These are phyloP conservation scores for Penicillium sp. DNA, from an alignment of 2,329 filamentous ascomycete species.

Conservation along the genomic window DNA sequence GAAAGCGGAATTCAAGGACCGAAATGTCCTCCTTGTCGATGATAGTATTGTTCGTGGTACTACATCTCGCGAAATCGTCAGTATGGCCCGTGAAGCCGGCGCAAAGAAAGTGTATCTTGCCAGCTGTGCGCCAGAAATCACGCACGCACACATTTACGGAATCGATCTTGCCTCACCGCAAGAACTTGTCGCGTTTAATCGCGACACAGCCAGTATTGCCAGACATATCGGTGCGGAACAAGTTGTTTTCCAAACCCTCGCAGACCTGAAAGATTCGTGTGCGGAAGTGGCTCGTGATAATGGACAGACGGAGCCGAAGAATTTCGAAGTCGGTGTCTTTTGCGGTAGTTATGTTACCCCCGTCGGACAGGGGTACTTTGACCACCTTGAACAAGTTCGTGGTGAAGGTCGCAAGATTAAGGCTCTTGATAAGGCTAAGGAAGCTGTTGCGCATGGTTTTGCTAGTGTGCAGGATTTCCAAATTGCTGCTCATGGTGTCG, in stretches of 20 bases:
- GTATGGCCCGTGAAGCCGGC: slow-evolving; percentile 82
- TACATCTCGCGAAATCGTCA: slow-evolving; percentile 76
- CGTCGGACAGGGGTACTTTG: slow-evolving; percentile 79
- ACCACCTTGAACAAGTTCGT: slow-evolving; percentile 73
- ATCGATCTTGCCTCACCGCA: slow-evolving; percentile 74
- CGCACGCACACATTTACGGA: slow-evolving; percentile 84
- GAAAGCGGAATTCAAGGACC: slow-evolving; percentile 78
- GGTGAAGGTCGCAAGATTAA: slow-evolving; percentile 72
- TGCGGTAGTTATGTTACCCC: slow-evolving; percentile 84
- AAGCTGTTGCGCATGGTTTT: slow-evolving; percentile 66
- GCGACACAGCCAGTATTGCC: slow-evolving; percentile 65
- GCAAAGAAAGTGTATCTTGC: slow-evolving; percentile 83
- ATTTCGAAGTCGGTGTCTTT: slow-evolving; percentile 92
- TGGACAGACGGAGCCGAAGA: slow-evolving; percentile 57
- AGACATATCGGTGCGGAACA: slow-evolving; percentile 73
- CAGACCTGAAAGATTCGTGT: slow-evolving; percentile 80
- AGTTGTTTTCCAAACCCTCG: slow-evolving; percentile 76
- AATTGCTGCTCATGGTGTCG: slow-evolving; percentile 65
- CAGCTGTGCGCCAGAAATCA: slow-evolving; percentile 80
- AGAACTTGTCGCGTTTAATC: slow-evolving; percentile 73
- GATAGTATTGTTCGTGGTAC: slow-evolving; percentile 89
- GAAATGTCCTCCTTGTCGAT: slow-evolving; percentile 82
- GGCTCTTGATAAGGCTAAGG: slow-evolving; percentile 66
- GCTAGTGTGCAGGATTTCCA: slow-evolving; percentile 65
- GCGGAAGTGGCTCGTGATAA: slow-evolving; percentile 65